Evolutionary conservation across 2,329 filamentous ascomycete genomes (phyloP).

Genomic region (Amesomyces nigricolor): DNA sequence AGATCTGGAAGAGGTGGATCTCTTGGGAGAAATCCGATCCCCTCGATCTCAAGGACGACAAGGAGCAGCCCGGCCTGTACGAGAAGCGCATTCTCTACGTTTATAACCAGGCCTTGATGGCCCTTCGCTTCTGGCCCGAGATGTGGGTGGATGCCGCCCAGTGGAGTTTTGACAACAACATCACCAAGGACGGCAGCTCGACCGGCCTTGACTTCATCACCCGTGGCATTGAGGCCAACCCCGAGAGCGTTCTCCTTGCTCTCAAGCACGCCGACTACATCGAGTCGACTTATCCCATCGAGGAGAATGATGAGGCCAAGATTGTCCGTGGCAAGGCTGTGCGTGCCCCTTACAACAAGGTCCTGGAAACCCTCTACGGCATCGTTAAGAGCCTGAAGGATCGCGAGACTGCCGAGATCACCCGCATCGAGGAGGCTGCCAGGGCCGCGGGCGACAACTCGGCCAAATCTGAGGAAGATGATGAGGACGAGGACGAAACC

Average conservation of each 20-base stretch:
- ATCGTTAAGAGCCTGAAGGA: conserved; percentile 69
- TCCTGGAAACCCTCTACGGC: conserved; percentile 82
- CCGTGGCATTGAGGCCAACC: conserved; percentile 81
- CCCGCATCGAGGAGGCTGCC: conserved; percentile 50
- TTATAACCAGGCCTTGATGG: conserved; percentile 91
- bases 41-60: conserved; percentile 74
- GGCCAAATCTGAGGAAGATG: conserved; percentile 29
- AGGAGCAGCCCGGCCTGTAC: conserved; percentile 70
- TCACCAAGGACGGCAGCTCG: conserved; percentile 55
- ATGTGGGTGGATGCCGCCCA: conserved; percentile 94
- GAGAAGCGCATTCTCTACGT: conserved; percentile 78
- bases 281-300: conserved; percentile 69
- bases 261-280: conserved; percentile 86
- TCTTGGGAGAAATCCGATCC: conserved; percentile 93
- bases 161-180: conserved; percentile 78
- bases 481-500: conserved; percentile 48
- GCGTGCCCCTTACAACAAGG: conserved; percentile 74
- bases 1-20: conserved; percentile 91
- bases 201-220: conserved; percentile 69
- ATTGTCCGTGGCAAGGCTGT: conserved; percentile 72
- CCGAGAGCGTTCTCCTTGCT: conserved; percentile 84
- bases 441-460: conserved; percentile 27
- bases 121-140: conserved; percentile 88
- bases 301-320: conserved; percentile 69
- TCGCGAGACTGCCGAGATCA: conserved; percentile 53